phyloP scores from a whole-genome alignment of 768 basidiomycete species.

The Kwoniella sp. region DNA sequence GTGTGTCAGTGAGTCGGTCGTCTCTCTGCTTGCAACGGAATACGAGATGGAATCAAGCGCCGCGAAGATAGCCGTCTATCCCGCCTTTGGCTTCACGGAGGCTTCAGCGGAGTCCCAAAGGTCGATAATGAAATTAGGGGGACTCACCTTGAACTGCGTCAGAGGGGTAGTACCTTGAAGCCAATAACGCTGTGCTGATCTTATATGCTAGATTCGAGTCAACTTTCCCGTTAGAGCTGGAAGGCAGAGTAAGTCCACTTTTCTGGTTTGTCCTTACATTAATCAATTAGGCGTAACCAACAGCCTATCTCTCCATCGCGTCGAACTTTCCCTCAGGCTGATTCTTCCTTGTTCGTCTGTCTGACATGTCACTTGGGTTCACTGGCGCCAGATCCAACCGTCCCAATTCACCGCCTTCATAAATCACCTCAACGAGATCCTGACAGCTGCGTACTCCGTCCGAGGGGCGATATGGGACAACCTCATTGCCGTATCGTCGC shows the following conservation, averaged over 20 bases:
- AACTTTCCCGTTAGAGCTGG: constrained; percentile 86
- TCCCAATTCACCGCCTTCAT: constrained; percentile 87
- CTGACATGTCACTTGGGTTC: not conserved
- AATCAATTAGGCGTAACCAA: no score
- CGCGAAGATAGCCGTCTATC: no score
- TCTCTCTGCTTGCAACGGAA: not conserved
- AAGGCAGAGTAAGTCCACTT: constrained; percentile 73
- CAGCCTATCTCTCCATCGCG: no score
- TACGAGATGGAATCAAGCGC: no score
- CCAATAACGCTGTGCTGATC: no score
- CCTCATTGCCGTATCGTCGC: constrained; percentile 70
- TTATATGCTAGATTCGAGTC: constrained; percentile 65
- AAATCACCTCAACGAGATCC: constrained; percentile 82
- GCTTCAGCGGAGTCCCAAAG: no score
- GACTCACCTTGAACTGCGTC: no score
- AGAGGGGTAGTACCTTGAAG: no score
- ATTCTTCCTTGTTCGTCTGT: not conserved
- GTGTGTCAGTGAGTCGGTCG: constrained; percentile 65
- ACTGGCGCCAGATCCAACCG: constrained; percentile 71
- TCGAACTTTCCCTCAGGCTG: not conserved
- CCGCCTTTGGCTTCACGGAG: no score
- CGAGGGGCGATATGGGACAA: constrained; percentile 76
- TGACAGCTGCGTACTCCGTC: constrained; percentile 84
- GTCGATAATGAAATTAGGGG: no score
- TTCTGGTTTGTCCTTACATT: not conserved